Conservation (phyloP, 257 asterid species). For the Knoxia roxburghii region DNA sequence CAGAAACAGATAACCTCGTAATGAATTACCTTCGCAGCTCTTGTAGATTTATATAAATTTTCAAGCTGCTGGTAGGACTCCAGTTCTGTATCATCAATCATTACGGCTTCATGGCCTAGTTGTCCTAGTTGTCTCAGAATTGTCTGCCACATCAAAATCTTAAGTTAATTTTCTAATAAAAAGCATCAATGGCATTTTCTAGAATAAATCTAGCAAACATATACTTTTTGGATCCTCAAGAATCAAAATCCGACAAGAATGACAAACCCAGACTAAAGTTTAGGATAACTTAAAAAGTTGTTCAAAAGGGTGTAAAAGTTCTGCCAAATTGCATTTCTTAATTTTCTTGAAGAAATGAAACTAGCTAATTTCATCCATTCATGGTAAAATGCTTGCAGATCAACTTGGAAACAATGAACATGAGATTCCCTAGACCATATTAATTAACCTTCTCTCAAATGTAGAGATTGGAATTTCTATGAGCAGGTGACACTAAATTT, state of each 20-base stretch:
- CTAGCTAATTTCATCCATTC: neutral
- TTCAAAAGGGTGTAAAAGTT: neutral
- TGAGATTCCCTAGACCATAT: neutral
- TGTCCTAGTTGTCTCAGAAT: conserved; percentile 83
- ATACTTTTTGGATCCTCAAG: neutral
- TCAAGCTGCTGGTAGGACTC: conserved; percentile 70
- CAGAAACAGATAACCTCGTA: neutral
- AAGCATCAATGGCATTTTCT: neutral
- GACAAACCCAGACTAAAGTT: neutral
- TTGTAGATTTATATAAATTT: conserved; percentile 75
- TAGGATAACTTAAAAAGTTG: no score
- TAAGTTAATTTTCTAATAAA: conserved; percentile 4
- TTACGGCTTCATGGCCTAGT: conserved; percentile 71
- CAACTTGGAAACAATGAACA: neutral
- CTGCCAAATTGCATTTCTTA: neutral
- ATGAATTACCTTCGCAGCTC: conserved; percentile 75
- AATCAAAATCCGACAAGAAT: neutral
- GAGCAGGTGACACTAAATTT: neutral
- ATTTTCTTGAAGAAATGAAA: neutral
- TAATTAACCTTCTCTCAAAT: neutral
- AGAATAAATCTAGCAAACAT: neutral
- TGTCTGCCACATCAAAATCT: conserved; percentile 44
- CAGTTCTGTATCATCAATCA: conserved; percentile 66
- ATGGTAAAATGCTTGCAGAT: neutral
- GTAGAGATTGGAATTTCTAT: neutral